Evolutionary conservation across 1,284 basidiomycete species (phyloP).

Genomic region (Heliocybe sulcata): DNA sequence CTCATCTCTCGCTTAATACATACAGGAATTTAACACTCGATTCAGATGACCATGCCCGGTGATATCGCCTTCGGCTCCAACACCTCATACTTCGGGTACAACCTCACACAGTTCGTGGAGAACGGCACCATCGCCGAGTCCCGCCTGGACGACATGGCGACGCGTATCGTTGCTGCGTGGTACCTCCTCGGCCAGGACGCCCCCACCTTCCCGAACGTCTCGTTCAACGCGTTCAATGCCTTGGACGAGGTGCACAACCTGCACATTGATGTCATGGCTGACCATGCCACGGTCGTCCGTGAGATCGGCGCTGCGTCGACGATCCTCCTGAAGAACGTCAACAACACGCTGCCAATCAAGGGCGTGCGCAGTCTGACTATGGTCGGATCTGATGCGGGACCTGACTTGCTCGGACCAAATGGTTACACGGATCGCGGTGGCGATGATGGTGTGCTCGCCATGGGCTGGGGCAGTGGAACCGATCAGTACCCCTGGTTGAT

Average conservation of each 20-base stretch:
- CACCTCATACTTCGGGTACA: constrained; percentile 51
- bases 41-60: constrained; percentile 63
- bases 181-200: constrained; percentile 60
- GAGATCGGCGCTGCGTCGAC: constrained; percentile 72
- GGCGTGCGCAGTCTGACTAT: constrained; percentile 52
- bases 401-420: constrained; percentile 65
- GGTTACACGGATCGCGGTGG: constrained; percentile 61
- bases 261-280: constrained; percentile 15
- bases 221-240: constrained; percentile 10
- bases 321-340: constrained; percentile 77
- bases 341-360: constrained; percentile 58
- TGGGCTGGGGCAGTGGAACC: constrained; percentile 80
- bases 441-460: constrained; percentile 65
- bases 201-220: constrained; percentile 39
- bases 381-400: constrained; percentile 64
- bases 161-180: constrained; percentile 56
- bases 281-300: constrained; percentile 66
- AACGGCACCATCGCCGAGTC: constrained; percentile 60
- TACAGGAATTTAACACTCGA: neutral
- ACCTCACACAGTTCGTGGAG: constrained; percentile 60
- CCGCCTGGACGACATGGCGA: constrained; percentile 67
- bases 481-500: constrained; percentile 56
- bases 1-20: neutral
- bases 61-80: constrained; percentile 47
- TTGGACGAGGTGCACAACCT: neutral